Conservation (phyloP, 306 rosid genomes). For the Styphnolobium japonicum region DNA sequence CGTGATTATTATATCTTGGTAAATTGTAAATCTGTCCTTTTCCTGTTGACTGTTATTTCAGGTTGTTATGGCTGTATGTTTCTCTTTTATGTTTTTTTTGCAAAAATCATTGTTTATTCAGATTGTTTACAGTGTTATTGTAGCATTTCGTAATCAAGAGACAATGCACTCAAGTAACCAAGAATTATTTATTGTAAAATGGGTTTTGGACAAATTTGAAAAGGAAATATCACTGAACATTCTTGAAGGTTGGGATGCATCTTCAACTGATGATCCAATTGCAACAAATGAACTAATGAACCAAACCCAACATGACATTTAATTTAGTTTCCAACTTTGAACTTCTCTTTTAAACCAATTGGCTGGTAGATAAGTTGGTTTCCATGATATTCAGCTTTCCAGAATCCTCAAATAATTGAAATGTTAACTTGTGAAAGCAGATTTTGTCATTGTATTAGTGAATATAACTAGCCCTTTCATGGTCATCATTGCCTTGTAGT, state of each 20-base stretch:
- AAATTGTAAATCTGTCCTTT: not conserved
- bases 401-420: not conserved
- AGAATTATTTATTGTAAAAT: not conserved
- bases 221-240: not conserved
- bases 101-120: not conserved
- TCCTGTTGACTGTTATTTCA: not conserved
- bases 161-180: too few relatives aligned
- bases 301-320: not conserved
- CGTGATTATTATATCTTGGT: not conserved
- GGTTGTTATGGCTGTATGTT: not conserved
- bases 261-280: not conserved
- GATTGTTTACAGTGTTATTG: not conserved
- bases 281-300: too few relatives aligned
- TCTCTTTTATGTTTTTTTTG: not conserved
- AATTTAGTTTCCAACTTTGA: not conserved
- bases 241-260: not conserved
- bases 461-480: too few relatives aligned
- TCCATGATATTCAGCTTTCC: too few relatives aligned
- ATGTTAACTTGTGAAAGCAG: not conserved
- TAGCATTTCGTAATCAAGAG: too few relatives aligned
- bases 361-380: not conserved
- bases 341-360: not conserved
- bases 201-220: not conserved
- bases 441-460: not conserved
- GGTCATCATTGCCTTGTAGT: too few relatives aligned